Base-by-base conservation (phyloP, 164 flowering plant species). In the Berberis thunbergii region DNA sequence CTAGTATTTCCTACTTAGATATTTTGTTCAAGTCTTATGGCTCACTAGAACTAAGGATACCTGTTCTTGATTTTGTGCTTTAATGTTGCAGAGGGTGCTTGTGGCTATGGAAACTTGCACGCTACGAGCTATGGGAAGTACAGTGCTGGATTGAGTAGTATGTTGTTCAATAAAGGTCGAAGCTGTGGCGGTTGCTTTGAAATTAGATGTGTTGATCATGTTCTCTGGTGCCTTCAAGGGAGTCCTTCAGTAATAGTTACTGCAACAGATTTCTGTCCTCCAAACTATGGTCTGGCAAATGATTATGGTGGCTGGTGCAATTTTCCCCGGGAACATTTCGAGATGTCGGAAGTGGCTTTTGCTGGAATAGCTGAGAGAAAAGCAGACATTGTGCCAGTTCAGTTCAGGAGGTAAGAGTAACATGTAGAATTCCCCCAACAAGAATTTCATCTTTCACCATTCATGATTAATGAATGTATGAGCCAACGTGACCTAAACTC, bases 241-340 rank as follows among this genome's bases (percentile, higher is more conserved):
- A 86, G 90, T 74, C 96, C 96, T 6, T 74, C 87, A 26, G 74
- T 86, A 49, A 70, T 74, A 3, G 66, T 87, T 53, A 87, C 91
- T 8, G 89, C 87, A 8, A 89, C 96, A 0, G 86, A 87, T 71
- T 87, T 85, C 76, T 89, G 96, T 49, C 83, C 96, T 43, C 93
- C 96, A 2, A 87, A 87, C 63, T 81, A 78, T 59, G 90, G 89
- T 44, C 85, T 84, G 13, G 70, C 97, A 1, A 41, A 79, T 39
- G 92, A 90, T 39, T 81, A 84, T 67, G 97, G 97, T 54, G 95
- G 92, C 44, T 87, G 95, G 95, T 87, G 97, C 73, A 88, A 90
- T 56, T 76, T 77, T 68, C 95, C 95, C 12, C 70, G 74, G 40
- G 79, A 81, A 62, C 97, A 90, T 68, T 90, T 90, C 66, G 88